These are phyloP conservation scores for Sicyos baderoa DNA, from an alignment of 306 rosid species.

Conservation along the genomic window DNA sequence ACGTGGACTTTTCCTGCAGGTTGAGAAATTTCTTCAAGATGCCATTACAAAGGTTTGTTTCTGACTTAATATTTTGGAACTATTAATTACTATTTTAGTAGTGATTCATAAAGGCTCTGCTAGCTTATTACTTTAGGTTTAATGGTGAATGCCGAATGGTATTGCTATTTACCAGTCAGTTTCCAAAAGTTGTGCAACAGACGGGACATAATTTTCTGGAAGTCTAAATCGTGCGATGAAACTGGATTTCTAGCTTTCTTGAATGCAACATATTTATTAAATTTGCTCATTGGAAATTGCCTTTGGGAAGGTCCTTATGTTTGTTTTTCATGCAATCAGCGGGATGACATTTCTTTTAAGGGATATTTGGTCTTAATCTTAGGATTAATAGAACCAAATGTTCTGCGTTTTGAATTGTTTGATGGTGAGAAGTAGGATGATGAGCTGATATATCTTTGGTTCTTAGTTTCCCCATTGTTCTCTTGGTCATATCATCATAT, in stretches of 20 bases:
- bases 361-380: constrained; percentile 6
- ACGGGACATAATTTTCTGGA: neutral
- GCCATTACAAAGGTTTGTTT: constrained; percentile 78
- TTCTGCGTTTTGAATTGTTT: neutral
- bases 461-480: neutral
- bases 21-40: constrained; percentile 70
- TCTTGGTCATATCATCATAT: neutral
- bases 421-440: neutral
- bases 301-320: neutral
- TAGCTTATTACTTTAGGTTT: neutral
- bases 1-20: constrained; percentile 43
- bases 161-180: neutral
- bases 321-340: neutral
- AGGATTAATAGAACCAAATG: neutral
- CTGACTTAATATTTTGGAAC: constrained; percentile 22
- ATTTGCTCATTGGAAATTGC: neutral
- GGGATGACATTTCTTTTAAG: neutral
- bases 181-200: neutral
- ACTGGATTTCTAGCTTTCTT: neutral
- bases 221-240: neutral
- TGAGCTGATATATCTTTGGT: neutral
- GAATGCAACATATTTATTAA: neutral
- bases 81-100: neutral
- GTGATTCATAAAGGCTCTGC: neutral
- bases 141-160: neutral